Percentiles rank a stretch among this genome's conserved stretches.
phyloP scores from a whole-genome alignment of 352 stramenopile species.

The Halophytophthora polymorphica region DNA sequence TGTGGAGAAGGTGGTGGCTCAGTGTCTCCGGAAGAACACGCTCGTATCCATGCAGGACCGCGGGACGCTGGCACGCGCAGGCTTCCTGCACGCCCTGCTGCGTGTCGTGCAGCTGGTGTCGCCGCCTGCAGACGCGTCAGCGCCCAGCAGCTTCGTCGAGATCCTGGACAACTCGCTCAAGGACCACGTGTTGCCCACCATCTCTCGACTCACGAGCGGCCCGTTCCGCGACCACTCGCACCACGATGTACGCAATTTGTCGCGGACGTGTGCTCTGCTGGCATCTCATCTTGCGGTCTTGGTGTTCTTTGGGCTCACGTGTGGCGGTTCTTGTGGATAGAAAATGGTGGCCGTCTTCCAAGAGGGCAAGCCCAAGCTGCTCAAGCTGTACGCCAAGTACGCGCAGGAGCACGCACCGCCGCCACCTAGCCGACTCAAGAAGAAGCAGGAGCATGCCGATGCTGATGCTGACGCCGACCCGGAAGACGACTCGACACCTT shows the following conservation, averaged over 20 bases:
- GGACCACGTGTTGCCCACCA: constrained; percentile 41
- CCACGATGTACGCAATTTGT: constrained; percentile 47
- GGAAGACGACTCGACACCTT: constrained; percentile 5
- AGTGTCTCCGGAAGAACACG: constrained; percentile 33
- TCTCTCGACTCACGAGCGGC: constrained; percentile 55
- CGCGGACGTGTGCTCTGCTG: neutral
- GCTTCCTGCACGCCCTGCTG: constrained; percentile 67
- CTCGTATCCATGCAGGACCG: constrained; percentile 53
- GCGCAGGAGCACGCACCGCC: constrained; percentile 31
- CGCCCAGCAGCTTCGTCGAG: constrained; percentile 9
- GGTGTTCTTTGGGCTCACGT: neutral
- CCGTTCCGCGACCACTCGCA: constrained; percentile 77
- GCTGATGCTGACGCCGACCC: constrained; percentile 2
- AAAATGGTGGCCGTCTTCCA: constrained; percentile 67
- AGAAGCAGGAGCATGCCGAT: neutral
- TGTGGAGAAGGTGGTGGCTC: constrained; percentile 19
- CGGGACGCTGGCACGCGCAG: constrained; percentile 56
- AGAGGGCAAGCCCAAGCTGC: constrained; percentile 69
- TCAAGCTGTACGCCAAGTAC: constrained; percentile 72
- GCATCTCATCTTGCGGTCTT: neutral
- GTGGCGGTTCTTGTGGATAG: constrained; percentile 18
- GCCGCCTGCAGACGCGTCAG: constrained; percentile 3
- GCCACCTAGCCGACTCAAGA: constrained; percentile 10
- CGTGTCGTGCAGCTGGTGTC: constrained; percentile 27
- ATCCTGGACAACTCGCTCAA: constrained; percentile 46